Percentiles rank a stretch among this genome's conserved stretches.
phyloP scores from a whole-genome alignment of 2,329 filamentous ascomycete species.

The Ascochyta clinopodiicola region DNA sequence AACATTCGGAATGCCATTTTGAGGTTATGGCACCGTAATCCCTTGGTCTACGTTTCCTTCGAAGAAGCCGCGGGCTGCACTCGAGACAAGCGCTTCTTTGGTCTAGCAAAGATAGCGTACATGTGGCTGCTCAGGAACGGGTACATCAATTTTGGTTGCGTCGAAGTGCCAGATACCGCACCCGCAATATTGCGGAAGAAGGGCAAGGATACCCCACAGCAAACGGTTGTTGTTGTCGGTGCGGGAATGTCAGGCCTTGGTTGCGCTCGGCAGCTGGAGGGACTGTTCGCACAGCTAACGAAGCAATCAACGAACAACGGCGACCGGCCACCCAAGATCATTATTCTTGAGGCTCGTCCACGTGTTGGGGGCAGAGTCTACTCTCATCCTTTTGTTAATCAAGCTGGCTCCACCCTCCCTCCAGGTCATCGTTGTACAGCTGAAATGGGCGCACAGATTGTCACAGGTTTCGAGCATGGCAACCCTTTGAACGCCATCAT shows the following conservation, averaged over 20 bases:
- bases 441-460: slow-evolving; percentile 98
- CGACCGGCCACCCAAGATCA: slow-evolving; percentile 73
- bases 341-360: slow-evolving; percentile 85
- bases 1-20: slow-evolving; percentile 96
- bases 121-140: slow-evolving; percentile 90
- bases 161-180: slow-evolving; percentile 67
- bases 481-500: slow-evolving; percentile 93
- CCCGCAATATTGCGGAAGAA: slow-evolving; percentile 44
- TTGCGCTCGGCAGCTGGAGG: slow-evolving; percentile 88
- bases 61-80: slow-evolving; percentile 92
- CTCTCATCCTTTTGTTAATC: slow-evolving; percentile 73
- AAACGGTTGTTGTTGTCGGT: slow-evolving; percentile 84
- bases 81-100: slow-evolving; percentile 86
- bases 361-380: slow-evolving; percentile 93
- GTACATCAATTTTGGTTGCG: slow-evolving; percentile 96
- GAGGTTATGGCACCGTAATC: slow-evolving; percentile 86
- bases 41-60: slow-evolving; percentile 78
- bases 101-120: slow-evolving; percentile 85
- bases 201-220: slow-evolving; percentile 60
- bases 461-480: slow-evolving; percentile 94
- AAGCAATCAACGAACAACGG: slow-evolving; percentile 69
- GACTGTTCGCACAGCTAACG: slow-evolving; percentile 81
- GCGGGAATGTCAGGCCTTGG: slow-evolving; percentile 94
- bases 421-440: slow-evolving; percentile 73
- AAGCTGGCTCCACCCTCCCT: slow-evolving; percentile 61